Conservation (phyloP, 2,329 filamentous ascomycete genomes). For the Cordyceps tenuipes region DNA sequence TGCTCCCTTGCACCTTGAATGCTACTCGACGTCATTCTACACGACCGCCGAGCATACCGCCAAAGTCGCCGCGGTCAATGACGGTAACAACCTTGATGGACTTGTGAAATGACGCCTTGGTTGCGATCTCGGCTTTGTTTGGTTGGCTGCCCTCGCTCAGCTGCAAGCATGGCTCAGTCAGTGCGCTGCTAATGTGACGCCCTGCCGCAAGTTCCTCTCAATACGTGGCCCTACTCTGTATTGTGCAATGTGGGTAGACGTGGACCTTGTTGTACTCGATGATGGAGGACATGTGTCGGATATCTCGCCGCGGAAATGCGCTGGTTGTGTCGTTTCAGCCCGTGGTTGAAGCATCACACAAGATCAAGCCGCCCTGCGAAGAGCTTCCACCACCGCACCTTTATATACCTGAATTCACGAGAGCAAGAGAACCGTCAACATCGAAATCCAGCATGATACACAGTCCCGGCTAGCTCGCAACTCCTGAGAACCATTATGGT, state of each 20-base stretch:
- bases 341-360: not conserved
- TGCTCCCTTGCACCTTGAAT: too few relatives aligned
- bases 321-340: too few relatives aligned
- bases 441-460: not conserved
- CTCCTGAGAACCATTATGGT: slow-evolving; percentile 7
- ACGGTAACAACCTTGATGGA: not conserved
- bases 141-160: not conserved
- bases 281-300: not conserved
- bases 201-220: not conserved
- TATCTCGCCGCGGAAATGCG: not conserved
- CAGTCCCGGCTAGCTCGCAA: not conserved
- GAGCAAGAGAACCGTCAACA: too few relatives aligned
- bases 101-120: not conserved
- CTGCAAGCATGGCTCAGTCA: not conserved
- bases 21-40: not conserved
- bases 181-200: not conserved
- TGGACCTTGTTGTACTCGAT: not conserved
- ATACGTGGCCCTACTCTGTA: not conserved
- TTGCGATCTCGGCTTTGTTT: not conserved
- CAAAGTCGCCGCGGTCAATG: not conserved
- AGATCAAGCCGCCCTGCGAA: not conserved
- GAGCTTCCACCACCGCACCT: not conserved
- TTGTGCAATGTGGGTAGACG: not conserved
- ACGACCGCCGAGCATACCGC: not conserved
- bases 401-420: not conserved